A percentile compares a stretch with the other conserved stretches of the same genome.
phyloP scores from a whole-genome alignment of 768 basidiomycete genomes.

The Russula virescens region DNA sequence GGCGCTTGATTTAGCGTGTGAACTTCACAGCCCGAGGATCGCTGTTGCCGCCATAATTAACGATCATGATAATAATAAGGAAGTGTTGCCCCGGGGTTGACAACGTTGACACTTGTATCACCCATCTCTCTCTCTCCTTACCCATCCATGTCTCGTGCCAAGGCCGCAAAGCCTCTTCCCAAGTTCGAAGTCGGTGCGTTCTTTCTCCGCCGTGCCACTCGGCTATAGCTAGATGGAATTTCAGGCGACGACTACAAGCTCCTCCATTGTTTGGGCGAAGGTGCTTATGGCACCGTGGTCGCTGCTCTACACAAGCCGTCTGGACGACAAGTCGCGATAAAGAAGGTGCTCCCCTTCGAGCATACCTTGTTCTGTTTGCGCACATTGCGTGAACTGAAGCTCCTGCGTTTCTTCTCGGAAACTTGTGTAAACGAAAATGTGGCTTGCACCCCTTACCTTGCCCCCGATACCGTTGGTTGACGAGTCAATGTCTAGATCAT shows the following conservation, averaged over 20 bases:
- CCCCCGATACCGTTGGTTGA: slow-evolving; percentile 7
- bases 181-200: slow-evolving; percentile 64
- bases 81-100: neutral
- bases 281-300: slow-evolving; percentile 86
- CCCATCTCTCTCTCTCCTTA: slow-evolving; percentile 26
- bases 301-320: slow-evolving; percentile 82
- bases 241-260: slow-evolving; percentile 69
- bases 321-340: slow-evolving; percentile 85
- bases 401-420: slow-evolving; percentile 80
- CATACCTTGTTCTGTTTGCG: slow-evolving; percentile 87
- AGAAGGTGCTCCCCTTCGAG: slow-evolving; percentile 93
- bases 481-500: slow-evolving; percentile 58
- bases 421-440: slow-evolving; percentile 79
- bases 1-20: slow-evolving; percentile 1
- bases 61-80: neutral
- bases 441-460: slow-evolving; percentile 22
- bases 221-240: slow-evolving; percentile 2
- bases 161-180: slow-evolving; percentile 58
- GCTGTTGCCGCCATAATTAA: neutral
- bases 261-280: slow-evolving; percentile 72
- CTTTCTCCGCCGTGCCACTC: neutral
- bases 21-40: slow-evolving; percentile 1
- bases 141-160: slow-evolving; percentile 28
- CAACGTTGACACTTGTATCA: neutral
- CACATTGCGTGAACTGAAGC: slow-evolving; percentile 87